Base-by-base conservation (phyloP, 345 rosid genomes). In the Eucalyptus brandiana region DNA sequence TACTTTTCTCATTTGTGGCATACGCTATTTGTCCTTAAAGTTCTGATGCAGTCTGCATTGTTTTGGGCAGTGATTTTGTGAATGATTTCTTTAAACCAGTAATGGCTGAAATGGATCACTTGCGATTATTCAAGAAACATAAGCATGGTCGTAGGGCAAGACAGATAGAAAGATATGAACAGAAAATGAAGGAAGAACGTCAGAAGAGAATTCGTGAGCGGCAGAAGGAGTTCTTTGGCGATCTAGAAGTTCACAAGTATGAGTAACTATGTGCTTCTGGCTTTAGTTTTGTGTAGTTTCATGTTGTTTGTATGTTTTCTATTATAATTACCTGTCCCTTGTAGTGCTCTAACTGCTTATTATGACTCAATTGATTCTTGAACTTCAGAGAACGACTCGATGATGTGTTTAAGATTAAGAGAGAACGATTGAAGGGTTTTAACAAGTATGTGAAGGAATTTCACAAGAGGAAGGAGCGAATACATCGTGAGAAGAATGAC, bases 161-260 rank as follows among this genome's bases (percentile, higher is more conserved):
- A 91, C 99, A 97, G 88, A 96, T 97, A 76, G 99, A 97, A 91
- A 96, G 88, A 89, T 94, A 92, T 92, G 99, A 96, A 92, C 96
- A 93, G 92, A 97, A 94, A 92, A 96, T 96, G 98, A 96, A 96
- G 95, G 99, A 97, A 92, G 98, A 97, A 92, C 94, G 99, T 86
- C 97, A 95, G 76, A 97, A 95, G 96, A 96, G 99, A 93, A 96
- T 95, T 85, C 98, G 98, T 88, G 99, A 97, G 92, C 94, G 98
- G 92, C 99, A 97, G 94, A 97, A 97, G 95, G 98, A 96, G 92
- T 97, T 97, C 93, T 97, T 97, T 92, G 90, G 95, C 87, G 99
- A 97, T 93, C 94, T 97, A 88, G 99, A 97, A 93, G 95, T 94
- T 92, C 98, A 97, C 94, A 97, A 94, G 99, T 97, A 94, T 86